These are phyloP conservation scores for Brassica rapa DNA, from an alignment of 345 rosid genomes.

Conservation along the genomic window DNA sequence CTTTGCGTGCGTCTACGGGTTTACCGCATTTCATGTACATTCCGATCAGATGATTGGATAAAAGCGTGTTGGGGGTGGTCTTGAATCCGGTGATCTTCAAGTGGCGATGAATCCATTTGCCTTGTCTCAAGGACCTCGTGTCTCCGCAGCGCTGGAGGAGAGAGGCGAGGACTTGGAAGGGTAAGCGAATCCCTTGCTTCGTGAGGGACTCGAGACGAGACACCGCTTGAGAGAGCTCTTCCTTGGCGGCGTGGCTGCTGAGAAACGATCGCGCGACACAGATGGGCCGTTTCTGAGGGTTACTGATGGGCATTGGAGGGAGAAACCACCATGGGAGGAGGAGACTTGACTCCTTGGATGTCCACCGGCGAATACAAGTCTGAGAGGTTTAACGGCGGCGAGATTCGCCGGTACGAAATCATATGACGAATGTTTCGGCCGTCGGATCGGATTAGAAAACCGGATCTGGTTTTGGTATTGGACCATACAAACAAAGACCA, in stretches of 20 bases:
- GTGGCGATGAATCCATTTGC: constrained; percentile 78
- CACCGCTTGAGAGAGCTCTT: constrained; percentile 52
- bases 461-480: constrained; percentile 34
- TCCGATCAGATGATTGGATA: constrained; percentile 57
- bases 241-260: constrained; percentile 4
- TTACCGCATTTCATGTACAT: constrained; percentile 59
- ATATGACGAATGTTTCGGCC: constrained; percentile 17
- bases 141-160: constrained; percentile 51
- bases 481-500: neutral
- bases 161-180: constrained; percentile 47
- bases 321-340: constrained; percentile 48
- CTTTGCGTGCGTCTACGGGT: constrained; percentile 47
- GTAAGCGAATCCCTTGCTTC: constrained; percentile 58
- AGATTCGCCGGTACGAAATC: constrained; percentile 38
- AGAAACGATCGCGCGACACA: constrained; percentile 50
- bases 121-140: constrained; percentile 54
- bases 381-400: constrained; percentile 38
- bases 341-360: neutral
- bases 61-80: constrained; percentile 48
- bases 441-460: constrained; percentile 7
- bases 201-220: constrained; percentile 55
- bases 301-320: constrained; percentile 54
- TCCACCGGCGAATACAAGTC: neutral
- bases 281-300: constrained; percentile 39
- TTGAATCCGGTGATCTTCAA: constrained; percentile 63